Evolutionary conservation across 495 filamentous ascomycete genomes (phyloP).

Genomic region (Pyrenopolyporus hunteri): DNA sequence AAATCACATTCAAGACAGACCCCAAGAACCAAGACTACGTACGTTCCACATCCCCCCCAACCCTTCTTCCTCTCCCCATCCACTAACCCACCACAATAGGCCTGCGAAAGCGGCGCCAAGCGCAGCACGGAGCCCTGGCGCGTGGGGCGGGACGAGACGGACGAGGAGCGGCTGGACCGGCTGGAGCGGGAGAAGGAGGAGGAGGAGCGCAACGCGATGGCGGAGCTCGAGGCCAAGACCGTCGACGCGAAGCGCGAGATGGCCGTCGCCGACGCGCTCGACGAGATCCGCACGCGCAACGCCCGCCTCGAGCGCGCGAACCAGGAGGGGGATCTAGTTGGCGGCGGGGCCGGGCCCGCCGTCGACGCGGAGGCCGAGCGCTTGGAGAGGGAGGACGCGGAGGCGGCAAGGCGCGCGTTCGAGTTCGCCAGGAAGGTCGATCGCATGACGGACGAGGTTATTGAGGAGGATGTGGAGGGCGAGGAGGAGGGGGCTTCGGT

Average conservation of each 20-base stretch:
- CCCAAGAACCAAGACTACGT: constrained; percentile 94
- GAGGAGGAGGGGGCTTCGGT: not conserved
- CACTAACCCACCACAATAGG: constrained; percentile 15
- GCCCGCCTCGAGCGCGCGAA: constrained; percentile 80
- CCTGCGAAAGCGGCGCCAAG: constrained; percentile 80
- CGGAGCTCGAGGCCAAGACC: constrained; percentile 84
- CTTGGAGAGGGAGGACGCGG: constrained; percentile 84
- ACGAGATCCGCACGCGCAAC: constrained; percentile 92
- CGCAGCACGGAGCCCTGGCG: constrained; percentile 94
- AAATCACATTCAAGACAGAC: constrained; percentile 95
- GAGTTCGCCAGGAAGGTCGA: constrained; percentile 57
- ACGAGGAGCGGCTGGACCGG: constrained; percentile 84
- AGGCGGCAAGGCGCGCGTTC: constrained; percentile 82
- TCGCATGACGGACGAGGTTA: constrained; percentile 55
- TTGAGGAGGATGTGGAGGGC: constrained; percentile 45
- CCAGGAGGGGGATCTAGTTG: constrained; percentile 61
- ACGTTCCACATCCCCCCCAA: not conserved
- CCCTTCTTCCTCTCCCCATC: not conserved
- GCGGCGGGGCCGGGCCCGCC: constrained; percentile 49
- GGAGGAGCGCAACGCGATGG: constrained; percentile 83
- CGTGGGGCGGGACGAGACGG: constrained; percentile 46
- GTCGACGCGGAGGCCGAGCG: constrained; percentile 65
- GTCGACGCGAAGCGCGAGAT: constrained; percentile 95
- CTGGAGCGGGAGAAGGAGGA: constrained; percentile 85
- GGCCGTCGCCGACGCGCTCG: constrained; percentile 93